A percentile compares a stretch with the other conserved stretches of the same genome.
phyloP scores from a whole-genome alignment of 2,329 filamentous ascomycete genomes.

The Fusarium liriodendri region DNA sequence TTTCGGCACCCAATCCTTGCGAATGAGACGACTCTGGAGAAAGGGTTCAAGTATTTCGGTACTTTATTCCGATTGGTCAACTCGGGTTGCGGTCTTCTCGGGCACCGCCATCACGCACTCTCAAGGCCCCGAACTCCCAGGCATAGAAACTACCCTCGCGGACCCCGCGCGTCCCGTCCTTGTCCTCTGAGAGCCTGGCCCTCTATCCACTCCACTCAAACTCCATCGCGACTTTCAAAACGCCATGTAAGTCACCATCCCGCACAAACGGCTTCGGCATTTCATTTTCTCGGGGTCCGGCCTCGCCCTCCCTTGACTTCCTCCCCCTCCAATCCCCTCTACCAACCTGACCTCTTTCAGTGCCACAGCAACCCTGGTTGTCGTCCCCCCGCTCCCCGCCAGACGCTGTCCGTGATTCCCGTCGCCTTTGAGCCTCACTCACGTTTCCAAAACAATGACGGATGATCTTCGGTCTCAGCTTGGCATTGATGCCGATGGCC shows the following conservation, averaged over 20 bases:
- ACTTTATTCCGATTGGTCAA: slow-evolving; percentile 25
- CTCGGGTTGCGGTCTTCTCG: slow-evolving; percentile 32
- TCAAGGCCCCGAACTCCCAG: neutral
- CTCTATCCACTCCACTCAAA: slow-evolving; percentile 1
- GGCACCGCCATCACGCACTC: slow-evolving; percentile 9
- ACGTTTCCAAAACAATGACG: slow-evolving; percentile 10
- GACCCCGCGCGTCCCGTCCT: slow-evolving; percentile 38
- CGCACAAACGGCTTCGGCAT: neutral
- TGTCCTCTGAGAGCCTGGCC: neutral
- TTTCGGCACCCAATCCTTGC: neutral
- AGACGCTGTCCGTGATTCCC: neutral
- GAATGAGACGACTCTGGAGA: neutral
- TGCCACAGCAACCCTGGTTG: neutral
- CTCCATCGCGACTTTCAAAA: slow-evolving; percentile 16
- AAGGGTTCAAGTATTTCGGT: neutral
- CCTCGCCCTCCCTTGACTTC: slow-evolving; percentile 5
- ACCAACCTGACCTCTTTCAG: slow-evolving; percentile 10
- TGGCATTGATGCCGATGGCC: slow-evolving; percentile 30
- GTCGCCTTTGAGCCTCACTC: neutral
- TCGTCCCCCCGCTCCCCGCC: neutral
- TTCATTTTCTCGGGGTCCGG: slow-evolving; percentile 26
- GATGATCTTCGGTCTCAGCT: slow-evolving; percentile 29
- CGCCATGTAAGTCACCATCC: slow-evolving; percentile 16
- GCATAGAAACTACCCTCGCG: slow-evolving; percentile 2
- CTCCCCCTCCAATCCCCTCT: slow-evolving; percentile 10